These are phyloP conservation scores for Triticum dicoccoides DNA, from an alignment of 176 grass and related monocot species.

Conservation along the genomic window DNA sequence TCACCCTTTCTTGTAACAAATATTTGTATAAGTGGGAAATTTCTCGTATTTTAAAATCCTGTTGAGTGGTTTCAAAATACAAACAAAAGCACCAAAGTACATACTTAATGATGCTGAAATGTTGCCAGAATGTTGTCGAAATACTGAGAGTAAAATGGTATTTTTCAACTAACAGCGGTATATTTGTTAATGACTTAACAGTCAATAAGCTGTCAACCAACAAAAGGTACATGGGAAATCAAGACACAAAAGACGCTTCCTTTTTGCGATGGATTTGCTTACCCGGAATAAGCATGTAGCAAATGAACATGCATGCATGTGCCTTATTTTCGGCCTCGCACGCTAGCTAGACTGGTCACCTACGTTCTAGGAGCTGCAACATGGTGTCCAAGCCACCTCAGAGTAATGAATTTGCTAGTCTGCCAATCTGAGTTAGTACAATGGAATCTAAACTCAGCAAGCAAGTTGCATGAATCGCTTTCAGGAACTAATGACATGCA, in stretches of 20 bases:
- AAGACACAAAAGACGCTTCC: background rate
- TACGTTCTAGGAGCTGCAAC: background rate
- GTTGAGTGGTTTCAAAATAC: background rate
- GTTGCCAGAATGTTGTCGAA: background rate
- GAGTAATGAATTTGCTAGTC: background rate
- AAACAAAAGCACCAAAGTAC: background rate
- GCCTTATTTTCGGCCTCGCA: background rate
- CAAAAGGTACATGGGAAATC: background rate
- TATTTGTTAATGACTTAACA: background rate
- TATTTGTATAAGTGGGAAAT: background rate
- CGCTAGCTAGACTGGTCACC: background rate
- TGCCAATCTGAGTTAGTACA: background rate
- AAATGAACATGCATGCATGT: background rate
- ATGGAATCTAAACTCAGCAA: background rate
- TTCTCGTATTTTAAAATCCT: background rate
- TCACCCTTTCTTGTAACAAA: too few species aligned
- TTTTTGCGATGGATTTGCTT: too few species aligned
- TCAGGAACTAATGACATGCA: slow-evolving; percentile 2
- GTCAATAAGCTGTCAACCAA: background rate
- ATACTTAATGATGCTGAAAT: background rate
- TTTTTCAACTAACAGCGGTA: background rate
- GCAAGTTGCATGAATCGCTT: background rate
- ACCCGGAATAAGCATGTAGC: too few species aligned
- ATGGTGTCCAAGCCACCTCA: background rate
- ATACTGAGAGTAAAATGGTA: background rate